A percentile compares a stretch with the other conserved stretches of the same genome.
Conservation (phyloP, 2,329 filamentous ascomycete species). For the Fusarium globosum region DNA sequence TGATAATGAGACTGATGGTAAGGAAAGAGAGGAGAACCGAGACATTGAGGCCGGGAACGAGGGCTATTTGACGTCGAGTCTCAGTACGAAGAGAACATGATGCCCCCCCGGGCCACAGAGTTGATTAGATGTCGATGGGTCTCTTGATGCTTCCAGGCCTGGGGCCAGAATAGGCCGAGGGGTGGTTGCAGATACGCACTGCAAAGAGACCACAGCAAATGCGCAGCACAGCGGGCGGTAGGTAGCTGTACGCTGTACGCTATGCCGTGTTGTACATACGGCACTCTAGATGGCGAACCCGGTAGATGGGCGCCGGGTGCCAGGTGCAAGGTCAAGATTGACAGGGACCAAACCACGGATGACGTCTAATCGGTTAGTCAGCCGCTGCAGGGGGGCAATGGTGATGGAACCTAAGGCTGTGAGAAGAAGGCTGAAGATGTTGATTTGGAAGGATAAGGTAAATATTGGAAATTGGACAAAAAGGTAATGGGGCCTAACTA, state of each 20-base stretch:
- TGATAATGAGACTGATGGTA: slow-evolving; percentile 8
- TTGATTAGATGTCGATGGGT: slow-evolving; percentile 32
- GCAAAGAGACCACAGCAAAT: slow-evolving; percentile 8
- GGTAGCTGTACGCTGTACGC: not conserved
- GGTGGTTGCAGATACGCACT: slow-evolving; percentile 29
- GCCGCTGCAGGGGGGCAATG: slow-evolving; percentile 32
- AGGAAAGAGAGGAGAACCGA: slow-evolving; percentile 4
- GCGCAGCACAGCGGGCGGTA: not conserved
- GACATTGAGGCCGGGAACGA: slow-evolving; percentile 28
- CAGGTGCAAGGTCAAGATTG: slow-evolving; percentile 29
- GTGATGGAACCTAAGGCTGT: slow-evolving; percentile 13
- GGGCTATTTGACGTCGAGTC: slow-evolving; percentile 34
- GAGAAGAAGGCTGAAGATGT: slow-evolving; percentile 24
- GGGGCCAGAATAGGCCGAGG: slow-evolving; percentile 27
- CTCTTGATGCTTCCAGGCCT: slow-evolving; percentile 23
- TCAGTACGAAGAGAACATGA: slow-evolving; percentile 25
- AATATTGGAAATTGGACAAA: slow-evolving; percentile 30
- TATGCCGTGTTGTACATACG: slow-evolving; percentile 4
- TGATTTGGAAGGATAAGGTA: slow-evolving; percentile 35
- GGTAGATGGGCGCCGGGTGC: slow-evolving; percentile 23
- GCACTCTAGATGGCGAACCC: slow-evolving; percentile 26
- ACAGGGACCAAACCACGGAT: slow-evolving; percentile 31
- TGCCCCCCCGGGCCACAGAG: slow-evolving; percentile 25
- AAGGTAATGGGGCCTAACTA: slow-evolving; percentile 6
- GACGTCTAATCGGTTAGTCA: slow-evolving; percentile 43